Evolutionary conservation across 768 basidiomycete genomes (phyloP).

Genomic region (Dendrothele bispora): DNA sequence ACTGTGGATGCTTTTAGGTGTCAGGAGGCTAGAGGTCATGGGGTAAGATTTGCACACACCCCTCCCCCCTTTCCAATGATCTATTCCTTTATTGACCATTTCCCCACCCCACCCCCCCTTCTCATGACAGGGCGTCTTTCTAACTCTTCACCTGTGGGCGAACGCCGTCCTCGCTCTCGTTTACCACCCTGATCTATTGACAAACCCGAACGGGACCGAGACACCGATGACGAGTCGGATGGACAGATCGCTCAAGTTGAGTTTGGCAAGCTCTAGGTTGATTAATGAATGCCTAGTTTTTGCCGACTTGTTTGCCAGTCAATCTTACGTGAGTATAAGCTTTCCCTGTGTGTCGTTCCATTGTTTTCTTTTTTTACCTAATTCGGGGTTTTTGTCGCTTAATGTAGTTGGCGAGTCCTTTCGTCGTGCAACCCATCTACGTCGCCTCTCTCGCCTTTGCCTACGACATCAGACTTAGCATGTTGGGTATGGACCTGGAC

Average conservation of each 20-base stretch:
- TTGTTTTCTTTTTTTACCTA: not conserved
- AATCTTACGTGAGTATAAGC: slow-evolving; percentile 9
- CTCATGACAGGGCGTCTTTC: slow-evolving; percentile 5
- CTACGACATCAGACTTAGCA: slow-evolving; percentile 11
- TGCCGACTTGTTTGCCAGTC: slow-evolving; percentile 9
- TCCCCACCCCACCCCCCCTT: not conserved
- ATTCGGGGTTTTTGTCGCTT: not conserved
- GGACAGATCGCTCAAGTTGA: slow-evolving; percentile 10
- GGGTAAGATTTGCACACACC: not conserved
- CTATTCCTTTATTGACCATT: not conserved
- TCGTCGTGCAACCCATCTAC: slow-evolving; percentile 9
- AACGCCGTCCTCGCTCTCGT: slow-evolving; percentile 2
- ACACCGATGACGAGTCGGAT: slow-evolving; percentile 10
- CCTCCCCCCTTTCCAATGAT: too few species aligned
- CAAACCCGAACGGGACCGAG: slow-evolving; percentile 7
- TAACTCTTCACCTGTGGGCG: slow-evolving; percentile 2
- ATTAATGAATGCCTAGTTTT: slow-evolving; percentile 14
- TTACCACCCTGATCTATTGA: slow-evolving; percentile 10
- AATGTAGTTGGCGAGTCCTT: slow-evolving; percentile 10
- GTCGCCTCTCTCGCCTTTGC: slow-evolving; percentile 8
- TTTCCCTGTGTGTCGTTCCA: too few species aligned
- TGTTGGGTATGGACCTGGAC: slow-evolving; percentile 4
- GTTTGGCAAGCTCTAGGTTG: slow-evolving; percentile 10
- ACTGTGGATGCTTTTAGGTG: slow-evolving; percentile 8
- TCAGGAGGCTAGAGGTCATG: slow-evolving; percentile 10